Base-by-base conservation (phyloP, 306 rosid genomes). In the Corylus americana region DNA sequence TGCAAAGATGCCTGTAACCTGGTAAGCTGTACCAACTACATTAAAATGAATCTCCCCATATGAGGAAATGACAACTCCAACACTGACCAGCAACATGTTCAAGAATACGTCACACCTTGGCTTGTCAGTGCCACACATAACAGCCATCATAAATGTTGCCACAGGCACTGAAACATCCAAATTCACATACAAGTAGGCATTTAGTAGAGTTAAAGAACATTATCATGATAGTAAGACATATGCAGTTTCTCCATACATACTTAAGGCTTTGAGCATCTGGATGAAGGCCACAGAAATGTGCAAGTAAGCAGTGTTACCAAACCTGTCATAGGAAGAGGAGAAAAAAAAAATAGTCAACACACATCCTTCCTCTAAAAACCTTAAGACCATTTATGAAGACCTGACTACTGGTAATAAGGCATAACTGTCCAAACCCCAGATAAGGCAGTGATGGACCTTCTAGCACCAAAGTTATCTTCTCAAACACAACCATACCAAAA, bases 221-320 rank as follows among this genome's bases (percentile, higher is more conserved):
- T 29, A 61, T 14, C 58, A 31, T 11, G 70, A 42, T 25, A 69
- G 45, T 71, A 70, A 76, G 73, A 78, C 50, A 76, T 18, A 29
- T 3, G 25, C 78, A 75, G 80, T 50, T 80, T 58, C 63, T 75
- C 50, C 78, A 70, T 63, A 83, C 97, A 50, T 90, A 94, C 98
- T 94, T 73, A 90, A 84, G 79, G 98, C 99, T 83, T 95, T 95
- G 78, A 95, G 99, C 99, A 95, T 95, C 88, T 95, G 99, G 85
- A 95, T 95, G 86, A 95, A 95, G 78, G 99, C 97, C 87, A 96
- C 99, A 78, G 99, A 96, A 64, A 96, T 96, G 85, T 88, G 94
- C 88, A 96, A 87, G 86, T 91, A 96, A 49, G 98, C 98, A 16
- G 99, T 93, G 87, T 96, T 96, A 53, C 99, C 99, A 87, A 96